Conservation (phyloP, 1,139 yeast genomes). For the Magnusiomyces tetraspermus region DNA sequence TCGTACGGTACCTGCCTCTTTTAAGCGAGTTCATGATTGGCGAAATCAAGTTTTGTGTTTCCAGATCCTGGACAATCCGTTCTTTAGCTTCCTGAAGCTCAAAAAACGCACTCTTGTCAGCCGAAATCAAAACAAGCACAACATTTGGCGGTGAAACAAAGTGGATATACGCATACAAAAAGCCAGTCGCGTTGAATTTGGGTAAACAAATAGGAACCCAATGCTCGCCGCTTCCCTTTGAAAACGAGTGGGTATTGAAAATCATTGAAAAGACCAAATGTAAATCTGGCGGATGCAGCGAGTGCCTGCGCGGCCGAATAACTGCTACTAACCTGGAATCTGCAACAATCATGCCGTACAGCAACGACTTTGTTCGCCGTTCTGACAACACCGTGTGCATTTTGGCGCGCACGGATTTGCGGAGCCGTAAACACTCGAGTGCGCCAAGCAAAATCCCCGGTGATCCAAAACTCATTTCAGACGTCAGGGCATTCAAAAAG, state of each 20-base stretch:
- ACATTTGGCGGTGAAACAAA: constrained; percentile 41
- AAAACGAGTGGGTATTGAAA: constrained; percentile 44
- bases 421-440: constrained; percentile 46
- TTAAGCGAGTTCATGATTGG: constrained; percentile 35
- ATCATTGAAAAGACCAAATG: constrained; percentile 56
- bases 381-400: constrained; percentile 39
- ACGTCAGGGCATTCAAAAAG: constrained; percentile 54
- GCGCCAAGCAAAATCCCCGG: constrained; percentile 55
- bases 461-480: constrained; percentile 44
- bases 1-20: constrained; percentile 37
- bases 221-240: constrained; percentile 52
- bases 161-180: constrained; percentile 69
- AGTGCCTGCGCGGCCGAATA: constrained; percentile 53
- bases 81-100: constrained; percentile 56
- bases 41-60: constrained; percentile 29
- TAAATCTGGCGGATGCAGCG: constrained; percentile 60
- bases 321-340: constrained; percentile 50
- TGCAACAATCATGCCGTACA: constrained; percentile 55
- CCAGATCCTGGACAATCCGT: constrained; percentile 41
- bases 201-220: constrained; percentile 96
- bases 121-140: constrained; percentile 65
- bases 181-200: constrained; percentile 79
- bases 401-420: constrained; percentile 39
- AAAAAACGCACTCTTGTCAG: constrained; percentile 74
- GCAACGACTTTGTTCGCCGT: constrained; percentile 37